Evolutionary conservation across 495 filamentous ascomycete species (phyloP).

Genomic region (Symbiotaphrina buchneri): DNA sequence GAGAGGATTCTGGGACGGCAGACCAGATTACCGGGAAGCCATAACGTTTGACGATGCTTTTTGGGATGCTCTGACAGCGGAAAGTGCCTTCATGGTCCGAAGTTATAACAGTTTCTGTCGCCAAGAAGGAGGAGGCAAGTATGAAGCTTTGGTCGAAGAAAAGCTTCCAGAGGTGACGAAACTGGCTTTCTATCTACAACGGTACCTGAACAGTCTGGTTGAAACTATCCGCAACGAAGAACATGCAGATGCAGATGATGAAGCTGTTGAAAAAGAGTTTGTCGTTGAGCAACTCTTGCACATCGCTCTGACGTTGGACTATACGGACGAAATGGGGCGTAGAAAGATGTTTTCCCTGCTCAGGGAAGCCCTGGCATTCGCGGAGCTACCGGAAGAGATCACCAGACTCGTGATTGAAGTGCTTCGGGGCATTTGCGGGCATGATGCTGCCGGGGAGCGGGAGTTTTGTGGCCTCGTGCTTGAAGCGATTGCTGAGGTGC

Average conservation of each 20-base stretch:
- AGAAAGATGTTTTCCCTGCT: constrained; percentile 86
- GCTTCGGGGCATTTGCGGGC: constrained; percentile 58
- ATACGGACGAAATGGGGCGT: constrained; percentile 83
- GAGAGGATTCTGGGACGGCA: constrained; percentile 85
- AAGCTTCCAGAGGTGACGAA: constrained; percentile 90
- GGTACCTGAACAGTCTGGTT: constrained; percentile 54
- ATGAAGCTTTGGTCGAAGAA: constrained; percentile 53
- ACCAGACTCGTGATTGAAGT: constrained; percentile 76
- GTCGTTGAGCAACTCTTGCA: constrained; percentile 86
- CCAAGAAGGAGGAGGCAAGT: constrained; percentile 41
- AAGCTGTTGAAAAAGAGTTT: constrained; percentile 72
- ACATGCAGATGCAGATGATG: constrained; percentile 41
- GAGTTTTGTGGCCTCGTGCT: constrained; percentile 88
- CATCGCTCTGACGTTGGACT: constrained; percentile 78
- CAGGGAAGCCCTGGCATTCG: constrained; percentile 59
- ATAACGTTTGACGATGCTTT: constrained; percentile 65
- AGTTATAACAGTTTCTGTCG: constrained; percentile 90
- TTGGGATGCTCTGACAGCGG: constrained; percentile 70
- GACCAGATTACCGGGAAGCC: constrained; percentile 70
- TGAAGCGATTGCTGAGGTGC: constrained; percentile 86
- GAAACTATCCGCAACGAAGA: constrained; percentile 34
- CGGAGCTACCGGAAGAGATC: constrained; percentile 76
- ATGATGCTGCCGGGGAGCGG: constrained; percentile 54
- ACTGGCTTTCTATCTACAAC: constrained; percentile 60
- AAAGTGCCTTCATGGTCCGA: constrained; percentile 68